Conservation (phyloP, 106 monocot species). For the Chionographis japonica region DNA sequence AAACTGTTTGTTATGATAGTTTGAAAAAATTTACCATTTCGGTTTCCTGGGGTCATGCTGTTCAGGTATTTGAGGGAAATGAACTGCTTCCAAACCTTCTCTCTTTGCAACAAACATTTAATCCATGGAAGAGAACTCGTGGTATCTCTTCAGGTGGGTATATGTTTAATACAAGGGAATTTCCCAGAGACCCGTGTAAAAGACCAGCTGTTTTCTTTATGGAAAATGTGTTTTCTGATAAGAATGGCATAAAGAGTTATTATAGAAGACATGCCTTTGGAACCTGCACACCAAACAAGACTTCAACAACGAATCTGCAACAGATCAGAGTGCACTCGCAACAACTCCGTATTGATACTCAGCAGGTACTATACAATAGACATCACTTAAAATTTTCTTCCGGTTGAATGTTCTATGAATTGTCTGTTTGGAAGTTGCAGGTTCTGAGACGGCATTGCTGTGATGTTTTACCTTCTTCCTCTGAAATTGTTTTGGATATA, state of each 20-base stretch:
- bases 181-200: slow-evolving; percentile 58
- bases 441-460: slow-evolving; percentile 63
- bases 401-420: neutral
- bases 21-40: slow-evolving; percentile 37
- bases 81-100: slow-evolving; percentile 59
- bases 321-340: slow-evolving; percentile 44
- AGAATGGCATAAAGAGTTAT: slow-evolving; percentile 31
- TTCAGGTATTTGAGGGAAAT: slow-evolving; percentile 72
- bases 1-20: slow-evolving; percentile 72
- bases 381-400: neutral
- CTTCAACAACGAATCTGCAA: slow-evolving; percentile 28
- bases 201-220: slow-evolving; percentile 65
- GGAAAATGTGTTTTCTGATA: slow-evolving; percentile 18
- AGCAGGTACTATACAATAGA: slow-evolving; percentile 33
- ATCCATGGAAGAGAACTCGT: slow-evolving; percentile 50
- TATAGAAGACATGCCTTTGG: slow-evolving; percentile 31
- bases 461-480: slow-evolving; percentile 52
- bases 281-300: slow-evolving; percentile 28
- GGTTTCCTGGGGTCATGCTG: slow-evolving; percentile 77
- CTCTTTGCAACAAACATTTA: slow-evolving; percentile 55
- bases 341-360: slow-evolving; percentile 17
- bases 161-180: slow-evolving; percentile 70
- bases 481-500: slow-evolving; percentile 42
- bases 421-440: slow-evolving; percentile 21
- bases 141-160: slow-evolving; percentile 21